phyloP scores from a whole-genome alignment of 2,329 filamentous ascomycete species.

The Gaeumannomyces sp. region DNA sequence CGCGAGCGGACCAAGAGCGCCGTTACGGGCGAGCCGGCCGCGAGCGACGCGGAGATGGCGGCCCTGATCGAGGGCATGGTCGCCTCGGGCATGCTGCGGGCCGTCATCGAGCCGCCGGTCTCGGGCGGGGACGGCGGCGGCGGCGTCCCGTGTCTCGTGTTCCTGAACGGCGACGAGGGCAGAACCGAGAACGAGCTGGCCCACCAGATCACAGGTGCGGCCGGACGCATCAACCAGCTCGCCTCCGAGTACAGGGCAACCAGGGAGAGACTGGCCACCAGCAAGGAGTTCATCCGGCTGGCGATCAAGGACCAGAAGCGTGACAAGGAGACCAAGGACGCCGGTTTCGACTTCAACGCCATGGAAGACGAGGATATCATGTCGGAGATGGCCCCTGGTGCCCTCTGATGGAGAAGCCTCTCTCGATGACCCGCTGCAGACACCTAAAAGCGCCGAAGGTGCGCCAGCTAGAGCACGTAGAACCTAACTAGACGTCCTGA shows the following conservation, averaged over 20 bases:
- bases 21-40: conserved; percentile 41
- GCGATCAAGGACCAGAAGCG: conserved; percentile 40
- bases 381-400: conserved; percentile 32
- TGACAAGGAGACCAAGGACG: conserved; percentile 33
- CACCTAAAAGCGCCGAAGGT: too few relatives aligned
- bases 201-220: conserved; percentile 35
- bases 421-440: neutral
- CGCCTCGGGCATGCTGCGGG: conserved; percentile 43
- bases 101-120: conserved; percentile 41
- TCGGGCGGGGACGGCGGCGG: neutral
- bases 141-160: conserved; percentile 42
- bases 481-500: too few relatives aligned
- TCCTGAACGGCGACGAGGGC: conserved; percentile 35
- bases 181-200: conserved; percentile 47
- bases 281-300: conserved; percentile 49
- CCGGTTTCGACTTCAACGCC: conserved; percentile 34
- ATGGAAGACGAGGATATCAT: conserved; percentile 58
- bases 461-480: too few relatives aligned
- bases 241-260: conserved; percentile 43
- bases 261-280: conserved; percentile 47
- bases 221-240: conserved; percentile 37
- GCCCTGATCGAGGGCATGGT: conserved; percentile 50
- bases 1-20: conserved; percentile 46
- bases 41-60: conserved; percentile 36
- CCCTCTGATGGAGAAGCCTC: neutral